Base-by-base conservation (phyloP, 2,329 filamentous ascomycete genomes). In the Trichoderma semiorbis region DNA sequence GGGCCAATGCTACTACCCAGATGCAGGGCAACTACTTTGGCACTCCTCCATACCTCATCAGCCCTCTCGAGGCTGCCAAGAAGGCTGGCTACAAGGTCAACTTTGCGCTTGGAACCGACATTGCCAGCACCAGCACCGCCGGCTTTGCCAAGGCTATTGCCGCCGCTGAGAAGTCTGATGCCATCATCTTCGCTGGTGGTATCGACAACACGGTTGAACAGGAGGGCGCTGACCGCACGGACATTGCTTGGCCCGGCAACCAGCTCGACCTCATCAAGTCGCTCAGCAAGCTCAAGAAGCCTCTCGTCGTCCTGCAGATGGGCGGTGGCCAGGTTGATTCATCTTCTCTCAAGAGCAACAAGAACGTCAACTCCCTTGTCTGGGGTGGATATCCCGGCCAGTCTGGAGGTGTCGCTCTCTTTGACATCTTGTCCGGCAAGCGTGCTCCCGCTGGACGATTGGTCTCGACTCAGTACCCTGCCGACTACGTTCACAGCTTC, bases 351-450 rank as follows among this genome's bases (percentile, higher is more conserved):
- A 78, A 78, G 7, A 84, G 86, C 64, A 74, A 79, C 3, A 85
- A 36, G 30, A 68, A 85, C 72, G 82, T 90, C 70, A 83, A 81
- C 36, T 83, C 85, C 0, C 75, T 90, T 1, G 75, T 90, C 0
- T 90, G 88, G 88, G 86, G 81, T 0, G 87, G 88, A 0, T 90
- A 88, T 70, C 88, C 88, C 0, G 88, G 88, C 3, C 88, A 90
- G 78, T 84, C 85, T 36, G 88, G 88, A 14, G 88, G 88, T 3
- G 77, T 79, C 7, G 88, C 88, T 0, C 76, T 89, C 21, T 78
- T 88, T 66, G 83, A 88, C 71, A 81, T 89, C 67, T 74, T 90
- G 39, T 84, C 82, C 11, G 88, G 88, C 2, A 80, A 80, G 7
- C 78, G 77, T 2, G 82, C 85, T 0, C 86, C 86, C 1, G 87